Evolutionary conservation across 768 basidiomycete genomes (phyloP), one percentile per base, ranked within the genome.

Genomic region (Mycena venus): DNA sequence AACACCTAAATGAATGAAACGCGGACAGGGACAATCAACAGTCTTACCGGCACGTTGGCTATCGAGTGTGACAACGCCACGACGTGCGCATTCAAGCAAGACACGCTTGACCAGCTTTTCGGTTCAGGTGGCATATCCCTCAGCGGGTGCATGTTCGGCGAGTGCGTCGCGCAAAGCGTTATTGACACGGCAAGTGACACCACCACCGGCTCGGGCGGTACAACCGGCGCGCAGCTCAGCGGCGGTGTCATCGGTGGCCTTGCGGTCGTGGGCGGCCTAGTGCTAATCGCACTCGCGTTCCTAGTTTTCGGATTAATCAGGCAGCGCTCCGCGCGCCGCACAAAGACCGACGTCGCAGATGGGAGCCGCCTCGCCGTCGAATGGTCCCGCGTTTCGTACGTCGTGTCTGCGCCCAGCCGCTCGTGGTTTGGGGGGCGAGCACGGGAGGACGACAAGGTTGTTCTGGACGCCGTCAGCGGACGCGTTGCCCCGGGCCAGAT

Each of bases 231-330:
- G 38, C 83, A 88, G 21, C 89, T 98, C 11, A 88, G 91, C 68
- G 89, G 92, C 1, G 97, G 97, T 1, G 97, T 98, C 27, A 95
- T 98, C 70, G 97, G 95, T 40, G 97, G 97, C 15, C 83, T 99
- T 32, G 96, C 93, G 0, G 94, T 97, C 29, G 92, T 98, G 11
- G 94, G 96, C 8, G 88, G 83, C 0, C 79, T 98, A 53, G 66
- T 94, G 21, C 82, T 89, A 1, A 75, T 91, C 1, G 90, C 92
- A 0, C 82, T 97, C 4, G 81, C 84, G 0, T 82, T 92, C n/a
- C 79, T 98, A 9, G 72, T 88, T 4, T 85, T 92, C 78, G 97
- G 96, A 0, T 88, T 89, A 77, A 67, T 90, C 56, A 81, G 82
- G 21, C 95, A 95, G 79, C 85, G 90, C 38, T 87, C 86, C 23